A percentile compares a stretch with the other conserved stretches of the same genome.
Evolutionary conservation across 2,329 filamentous ascomycete genomes (phyloP).

Genomic region (Trichoderma citrinoviride): DNA sequence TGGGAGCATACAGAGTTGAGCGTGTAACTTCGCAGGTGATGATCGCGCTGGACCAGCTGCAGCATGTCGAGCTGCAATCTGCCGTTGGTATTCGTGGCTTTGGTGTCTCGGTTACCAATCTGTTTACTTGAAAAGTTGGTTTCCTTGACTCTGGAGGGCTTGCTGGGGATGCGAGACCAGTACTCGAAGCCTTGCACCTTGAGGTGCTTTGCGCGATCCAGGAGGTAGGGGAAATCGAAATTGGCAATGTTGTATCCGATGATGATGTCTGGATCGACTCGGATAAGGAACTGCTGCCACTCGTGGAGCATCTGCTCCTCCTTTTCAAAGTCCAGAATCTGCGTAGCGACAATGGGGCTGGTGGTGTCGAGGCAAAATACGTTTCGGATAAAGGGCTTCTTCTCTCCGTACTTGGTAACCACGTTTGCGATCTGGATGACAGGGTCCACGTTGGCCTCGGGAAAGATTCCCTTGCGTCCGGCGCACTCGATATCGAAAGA

Average conservation of each 20-base stretch:
- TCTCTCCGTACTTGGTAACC: conserved; percentile 90
- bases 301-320: conserved; percentile 89
- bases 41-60: conserved; percentile 91
- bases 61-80: conserved; percentile 88
- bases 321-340: conserved; percentile 77
- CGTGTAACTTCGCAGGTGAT: conserved; percentile 94
- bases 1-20: conserved; percentile 94
- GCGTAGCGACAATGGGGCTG: conserved; percentile 90
- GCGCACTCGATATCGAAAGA: conserved; percentile 99
- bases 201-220: conserved; percentile 82
- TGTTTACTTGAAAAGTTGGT: conserved; percentile 96
- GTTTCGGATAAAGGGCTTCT: conserved; percentile 92
- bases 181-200: conserved; percentile 79
- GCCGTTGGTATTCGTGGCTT: conserved; percentile 91
- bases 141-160: conserved; percentile 69
- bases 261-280: conserved; percentile 93
- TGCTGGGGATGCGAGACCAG: conserved; percentile 75
- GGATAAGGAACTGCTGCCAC: conserved; percentile 86
- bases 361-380: conserved; percentile 94
- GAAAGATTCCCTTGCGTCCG: conserved; percentile 95
- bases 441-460: conserved; percentile 84
- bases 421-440: conserved; percentile 98
- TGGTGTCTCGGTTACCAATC: conserved; percentile 94
- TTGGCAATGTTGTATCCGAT: conserved; percentile 99
- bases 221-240: conserved; percentile 95